Evolutionary conservation across 176 grass and related monocot genomes (phyloP).

Genomic region (Ensete ventricosum): DNA sequence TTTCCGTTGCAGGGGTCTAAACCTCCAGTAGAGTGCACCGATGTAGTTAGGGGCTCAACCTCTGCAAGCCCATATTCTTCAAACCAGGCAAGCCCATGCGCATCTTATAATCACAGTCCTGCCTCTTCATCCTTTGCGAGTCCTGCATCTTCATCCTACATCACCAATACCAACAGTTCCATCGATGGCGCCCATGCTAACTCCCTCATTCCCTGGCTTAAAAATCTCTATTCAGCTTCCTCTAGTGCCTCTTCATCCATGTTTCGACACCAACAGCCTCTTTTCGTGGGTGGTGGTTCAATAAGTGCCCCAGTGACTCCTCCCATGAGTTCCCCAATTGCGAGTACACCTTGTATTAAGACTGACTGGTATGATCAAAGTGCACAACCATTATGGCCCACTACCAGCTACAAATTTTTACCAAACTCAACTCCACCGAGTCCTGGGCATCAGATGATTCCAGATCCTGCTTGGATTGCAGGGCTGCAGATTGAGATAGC

Average conservation of each 20-base stretch:
- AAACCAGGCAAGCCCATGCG: conserved; percentile 32
- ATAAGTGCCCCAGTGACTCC: conserved; percentile 58
- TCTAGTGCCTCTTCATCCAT: conserved; percentile 43
- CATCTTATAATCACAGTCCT: conserved; percentile 43
- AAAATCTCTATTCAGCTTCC: conserved; percentile 26
- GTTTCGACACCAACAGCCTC: conserved; percentile 51
- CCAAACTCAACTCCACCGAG: conserved; percentile 42
- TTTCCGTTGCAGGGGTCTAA: conserved; percentile 44
- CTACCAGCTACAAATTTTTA: conserved; percentile 44
- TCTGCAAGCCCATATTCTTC: conserved; percentile 46
- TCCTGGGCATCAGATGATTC: conserved; percentile 23
- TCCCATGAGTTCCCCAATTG: conserved; percentile 32
- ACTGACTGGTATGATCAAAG: conserved; percentile 36
- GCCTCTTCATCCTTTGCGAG: conserved; percentile 49
- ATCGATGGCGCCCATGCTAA: conserved; percentile 24
- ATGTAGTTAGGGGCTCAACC: conserved; percentile 24
- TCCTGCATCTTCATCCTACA: conserved; percentile 38
- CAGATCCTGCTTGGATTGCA: conserved; percentile 48
- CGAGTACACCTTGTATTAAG: conserved; percentile 20
- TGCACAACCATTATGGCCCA: conserved; percentile 27
- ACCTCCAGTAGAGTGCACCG: conserved; percentile 25
- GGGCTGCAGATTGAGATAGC: conserved; percentile 38
- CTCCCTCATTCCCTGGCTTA: conserved; percentile 59
- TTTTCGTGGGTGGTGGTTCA: conserved; percentile 29
- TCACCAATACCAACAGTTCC: conserved; percentile 31